Percentiles rank a stretch among this genome's conserved stretches.
Evolutionary conservation across 2,329 filamentous ascomycete species (phyloP).

Genomic region (Colletotrichum trifolii): DNA sequence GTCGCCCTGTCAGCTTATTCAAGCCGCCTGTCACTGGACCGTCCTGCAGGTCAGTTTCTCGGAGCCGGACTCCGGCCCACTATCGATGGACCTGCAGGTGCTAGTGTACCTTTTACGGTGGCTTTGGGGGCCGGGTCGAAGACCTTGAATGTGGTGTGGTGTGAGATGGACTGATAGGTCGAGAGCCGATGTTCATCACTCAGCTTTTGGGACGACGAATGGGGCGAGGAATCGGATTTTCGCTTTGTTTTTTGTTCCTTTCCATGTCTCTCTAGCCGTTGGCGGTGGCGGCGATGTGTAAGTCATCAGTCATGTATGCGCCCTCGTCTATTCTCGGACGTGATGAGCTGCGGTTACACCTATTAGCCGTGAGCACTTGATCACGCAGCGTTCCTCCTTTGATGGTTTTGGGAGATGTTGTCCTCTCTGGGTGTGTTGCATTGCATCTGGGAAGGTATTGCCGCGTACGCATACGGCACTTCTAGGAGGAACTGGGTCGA

Average conservation of each 20-base stretch:
- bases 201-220: background rate
- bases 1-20: conserved; percentile 35
- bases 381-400: background rate
- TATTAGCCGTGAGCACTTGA: too few species aligned
- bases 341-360: too few species aligned
- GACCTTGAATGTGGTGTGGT: conserved; percentile 7
- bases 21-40: conserved; percentile 23
- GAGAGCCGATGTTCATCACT: conserved; percentile 10
- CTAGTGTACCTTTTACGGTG: background rate
- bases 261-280: background rate
- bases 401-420: background rate
- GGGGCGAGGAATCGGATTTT: background rate
- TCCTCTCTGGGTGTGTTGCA: conserved; percentile 24
- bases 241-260: background rate
- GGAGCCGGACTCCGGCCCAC: conserved; percentile 25
- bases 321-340: too few species aligned
- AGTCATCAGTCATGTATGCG: background rate
- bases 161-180: conserved; percentile 21
- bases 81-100: conserved; percentile 18
- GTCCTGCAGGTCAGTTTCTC: conserved; percentile 19
- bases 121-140: background rate
- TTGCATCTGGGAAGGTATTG: conserved; percentile 17
- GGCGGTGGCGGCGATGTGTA: conserved; percentile 9
- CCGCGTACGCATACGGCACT: background rate
- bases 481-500: conserved; percentile 3